Evolutionary conservation across 345 rosid species (phyloP).

Genomic region (Schrenkiella parvula): DNA sequence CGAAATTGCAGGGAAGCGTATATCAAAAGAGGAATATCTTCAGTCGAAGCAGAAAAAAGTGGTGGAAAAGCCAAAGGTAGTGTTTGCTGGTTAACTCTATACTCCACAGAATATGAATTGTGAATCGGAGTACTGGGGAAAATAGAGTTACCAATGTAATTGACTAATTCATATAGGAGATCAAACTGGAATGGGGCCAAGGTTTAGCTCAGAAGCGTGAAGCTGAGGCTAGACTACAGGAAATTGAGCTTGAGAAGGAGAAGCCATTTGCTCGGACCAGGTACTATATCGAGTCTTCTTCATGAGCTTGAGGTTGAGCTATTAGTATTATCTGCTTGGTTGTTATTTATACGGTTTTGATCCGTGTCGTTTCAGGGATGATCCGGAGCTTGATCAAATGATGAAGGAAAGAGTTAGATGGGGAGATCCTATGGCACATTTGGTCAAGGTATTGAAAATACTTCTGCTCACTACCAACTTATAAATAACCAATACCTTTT

Average conservation of each 20-base stretch:
- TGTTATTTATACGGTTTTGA: not conserved
- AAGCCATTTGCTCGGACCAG: slow-evolving; percentile 90
- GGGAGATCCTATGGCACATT: slow-evolving; percentile 97
- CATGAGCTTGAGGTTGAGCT: not conserved
- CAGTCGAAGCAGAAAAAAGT: slow-evolving; percentile 51
- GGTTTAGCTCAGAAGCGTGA: slow-evolving; percentile 94
- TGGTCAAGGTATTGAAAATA: slow-evolving; percentile 63
- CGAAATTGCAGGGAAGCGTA: slow-evolving; percentile 51
- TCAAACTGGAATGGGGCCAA: slow-evolving; percentile 92
- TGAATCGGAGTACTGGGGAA: not conserved
- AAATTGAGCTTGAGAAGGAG: slow-evolving; percentile 78
- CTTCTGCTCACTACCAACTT: not conserved
- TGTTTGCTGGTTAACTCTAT: slow-evolving; percentile 6
- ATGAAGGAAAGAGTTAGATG: slow-evolving; percentile 72
- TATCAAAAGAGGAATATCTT: slow-evolving; percentile 67
- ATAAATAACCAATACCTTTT: not conserved
- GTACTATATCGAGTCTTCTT: slow-evolving; percentile 34
- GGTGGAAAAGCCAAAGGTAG: slow-evolving; percentile 78
- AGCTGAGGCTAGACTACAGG: slow-evolving; percentile 67
- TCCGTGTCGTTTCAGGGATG: slow-evolving; percentile 54
- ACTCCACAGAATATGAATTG: not conserved
- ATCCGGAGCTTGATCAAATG: slow-evolving; percentile 82
- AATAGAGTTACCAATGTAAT: not conserved
- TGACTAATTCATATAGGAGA: slow-evolving; percentile 48
- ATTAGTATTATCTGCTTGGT: not conserved